Evolutionary conservation across 495 filamentous ascomycete genomes (phyloP).

Genomic region (Aspergillus coremiiformis): DNA sequence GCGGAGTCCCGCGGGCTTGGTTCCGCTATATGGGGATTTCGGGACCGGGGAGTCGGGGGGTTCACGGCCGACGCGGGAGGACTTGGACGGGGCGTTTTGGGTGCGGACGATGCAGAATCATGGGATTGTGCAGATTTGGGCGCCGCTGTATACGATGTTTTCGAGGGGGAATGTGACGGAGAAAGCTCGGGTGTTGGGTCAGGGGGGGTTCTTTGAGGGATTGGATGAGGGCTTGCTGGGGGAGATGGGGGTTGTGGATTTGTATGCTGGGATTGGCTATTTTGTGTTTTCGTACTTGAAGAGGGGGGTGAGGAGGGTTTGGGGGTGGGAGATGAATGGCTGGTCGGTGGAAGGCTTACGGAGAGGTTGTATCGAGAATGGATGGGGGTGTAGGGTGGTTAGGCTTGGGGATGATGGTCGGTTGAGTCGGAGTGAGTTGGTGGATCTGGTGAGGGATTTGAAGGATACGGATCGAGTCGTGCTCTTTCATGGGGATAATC

Average conservation of each 20-base stretch:
- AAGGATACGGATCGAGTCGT: constrained; percentile 39
- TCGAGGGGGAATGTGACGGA: constrained; percentile 81
- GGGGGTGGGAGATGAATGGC: constrained; percentile 84
- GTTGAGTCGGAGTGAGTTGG: constrained; percentile 17
- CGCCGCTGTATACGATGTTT: constrained; percentile 87
- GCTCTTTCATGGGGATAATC: constrained; percentile 68
- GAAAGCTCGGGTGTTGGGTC: constrained; percentile 62
- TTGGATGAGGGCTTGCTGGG: constrained; percentile 22
- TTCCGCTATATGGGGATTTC: constrained; percentile 60
- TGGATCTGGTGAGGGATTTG: constrained; percentile 21
- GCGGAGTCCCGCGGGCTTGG: constrained; percentile 55
- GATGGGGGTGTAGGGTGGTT: constrained; percentile 52
- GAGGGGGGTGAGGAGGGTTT: constrained; percentile 59
- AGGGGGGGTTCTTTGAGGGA: constrained; percentile 23
- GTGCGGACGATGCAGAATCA: constrained; percentile 62
- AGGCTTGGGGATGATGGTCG: constrained; percentile 21
- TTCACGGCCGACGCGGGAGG: constrained; percentile 25
- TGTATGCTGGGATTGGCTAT: constrained; percentile 91
- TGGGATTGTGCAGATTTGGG: constrained; percentile 77
- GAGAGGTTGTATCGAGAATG: constrained; percentile 61
- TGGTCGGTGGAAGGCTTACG: constrained; percentile 80
- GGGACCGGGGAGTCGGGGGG: constrained; percentile 25
- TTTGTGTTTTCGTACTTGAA: constrained; percentile 75
- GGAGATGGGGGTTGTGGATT: constrained; percentile 58
- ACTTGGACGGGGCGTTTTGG: constrained; percentile 66